Evolutionary conservation across 2,329 filamentous ascomycete species (phyloP).

Genomic region (Alternaria metachromatica): DNA sequence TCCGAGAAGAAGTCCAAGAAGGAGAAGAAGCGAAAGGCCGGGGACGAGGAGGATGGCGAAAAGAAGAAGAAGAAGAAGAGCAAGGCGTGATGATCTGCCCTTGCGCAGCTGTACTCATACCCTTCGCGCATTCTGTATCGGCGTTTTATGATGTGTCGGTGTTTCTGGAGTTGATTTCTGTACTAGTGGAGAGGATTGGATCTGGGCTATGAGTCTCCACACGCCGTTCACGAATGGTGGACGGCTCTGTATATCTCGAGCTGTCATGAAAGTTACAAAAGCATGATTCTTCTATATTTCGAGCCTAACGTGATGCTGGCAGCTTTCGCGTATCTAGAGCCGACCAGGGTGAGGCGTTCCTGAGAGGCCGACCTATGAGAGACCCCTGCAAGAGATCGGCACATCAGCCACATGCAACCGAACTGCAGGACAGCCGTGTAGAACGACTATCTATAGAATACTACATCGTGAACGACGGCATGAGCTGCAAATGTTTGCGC

Average conservation of each 20-base stretch:
- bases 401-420: slow-evolving; percentile 20
- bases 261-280: slow-evolving; percentile 13
- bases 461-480: not conserved
- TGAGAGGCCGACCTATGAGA: slow-evolving; percentile 19
- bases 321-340: not conserved
- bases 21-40: slow-evolving; percentile 49
- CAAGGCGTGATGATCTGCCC: slow-evolving; percentile 36
- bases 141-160: slow-evolving; percentile 31
- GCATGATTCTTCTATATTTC: slow-evolving; percentile 1
- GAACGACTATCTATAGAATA: slow-evolving; percentile 11
- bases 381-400: slow-evolving; percentile 23
- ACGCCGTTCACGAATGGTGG: slow-evolving; percentile 4
- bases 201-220: slow-evolving; percentile 8
- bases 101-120: slow-evolving; percentile 23
- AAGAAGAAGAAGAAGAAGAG: slow-evolving; percentile 50
- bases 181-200: slow-evolving; percentile 13
- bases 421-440: slow-evolving; percentile 14
- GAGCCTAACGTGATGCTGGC: not conserved
- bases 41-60: slow-evolving; percentile 40
- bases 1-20: slow-evolving; percentile 47
- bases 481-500: not conserved
- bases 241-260: slow-evolving; percentile 15
- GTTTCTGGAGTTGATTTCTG: slow-evolving; percentile 28
- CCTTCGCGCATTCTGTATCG: slow-evolving; percentile 23
- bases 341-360: slow-evolving; percentile 8